Percentiles rank a stretch among this genome's conserved stretches.
phyloP scores from a whole-genome alignment of 805 yeast genomes.

The Myxozyma mucilagina region DNA sequence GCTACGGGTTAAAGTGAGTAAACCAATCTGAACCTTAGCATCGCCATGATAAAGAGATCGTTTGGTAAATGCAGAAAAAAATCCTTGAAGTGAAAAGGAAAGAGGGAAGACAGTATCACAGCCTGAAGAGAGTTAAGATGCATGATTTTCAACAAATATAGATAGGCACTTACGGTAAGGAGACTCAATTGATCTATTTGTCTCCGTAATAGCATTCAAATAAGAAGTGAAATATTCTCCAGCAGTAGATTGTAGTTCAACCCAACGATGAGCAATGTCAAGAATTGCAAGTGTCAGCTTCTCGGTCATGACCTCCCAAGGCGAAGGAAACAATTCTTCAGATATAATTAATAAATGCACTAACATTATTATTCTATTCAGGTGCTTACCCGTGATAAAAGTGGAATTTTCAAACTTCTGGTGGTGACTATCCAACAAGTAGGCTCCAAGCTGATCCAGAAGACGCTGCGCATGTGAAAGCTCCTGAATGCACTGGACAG shows the following conservation, averaged over 20 bases:
- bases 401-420: slow-evolving; percentile 45
- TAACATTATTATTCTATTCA: neutral
- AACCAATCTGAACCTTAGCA: slow-evolving; percentile 1
- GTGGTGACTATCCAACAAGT: slow-evolving; percentile 49
- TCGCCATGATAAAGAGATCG: slow-evolving; percentile 7
- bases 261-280: slow-evolving; percentile 32
- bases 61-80: slow-evolving; percentile 39
- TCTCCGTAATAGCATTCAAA: slow-evolving; percentile 33
- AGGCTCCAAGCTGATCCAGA: slow-evolving; percentile 48
- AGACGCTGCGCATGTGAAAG: slow-evolving; percentile 47
- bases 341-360: neutral
- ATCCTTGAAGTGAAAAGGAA: slow-evolving; percentile 39
- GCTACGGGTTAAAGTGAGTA: neutral
- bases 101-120: slow-evolving; percentile 26
- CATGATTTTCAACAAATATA: neutral
- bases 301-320: slow-evolving; percentile 47
- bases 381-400: slow-evolving; percentile 26
- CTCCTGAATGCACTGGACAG: slow-evolving; percentile 44
- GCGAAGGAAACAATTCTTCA: slow-evolving; percentile 42
- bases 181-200: slow-evolving; percentile 15
- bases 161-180: slow-evolving; percentile 4
- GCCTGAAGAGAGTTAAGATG: slow-evolving; percentile 4
- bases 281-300: slow-evolving; percentile 42
- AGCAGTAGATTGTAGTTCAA: slow-evolving; percentile 39
- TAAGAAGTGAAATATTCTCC: slow-evolving; percentile 34